Evolutionary conservation across 106 monocot genomes (phyloP).

Genomic region (Platanthera guangdongensis): DNA sequence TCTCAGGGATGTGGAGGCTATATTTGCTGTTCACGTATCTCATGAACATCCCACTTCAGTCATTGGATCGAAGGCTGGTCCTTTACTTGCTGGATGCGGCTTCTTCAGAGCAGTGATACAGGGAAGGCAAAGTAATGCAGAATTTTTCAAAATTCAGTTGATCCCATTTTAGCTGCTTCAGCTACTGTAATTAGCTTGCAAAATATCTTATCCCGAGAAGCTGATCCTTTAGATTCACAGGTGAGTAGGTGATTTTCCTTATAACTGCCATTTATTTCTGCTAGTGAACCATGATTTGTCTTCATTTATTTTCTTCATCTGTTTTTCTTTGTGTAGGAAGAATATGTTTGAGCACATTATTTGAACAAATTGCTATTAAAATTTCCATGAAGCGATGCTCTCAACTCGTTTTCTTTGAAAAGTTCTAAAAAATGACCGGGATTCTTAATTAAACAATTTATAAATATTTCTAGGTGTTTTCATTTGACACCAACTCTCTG

Average conservation of each 20-base stretch:
- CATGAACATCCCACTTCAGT: constrained; percentile 37
- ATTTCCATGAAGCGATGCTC: neutral
- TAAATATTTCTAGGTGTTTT: neutral
- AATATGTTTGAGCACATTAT: neutral
- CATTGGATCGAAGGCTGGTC: constrained; percentile 57
- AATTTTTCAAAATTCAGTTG: constrained; percentile 19
- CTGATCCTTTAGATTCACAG: constrained; percentile 82
- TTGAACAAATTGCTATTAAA: neutral
- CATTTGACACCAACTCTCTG: neutral
- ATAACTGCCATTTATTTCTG: neutral
- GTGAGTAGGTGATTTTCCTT: constrained; percentile 13
- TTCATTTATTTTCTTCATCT: neutral
- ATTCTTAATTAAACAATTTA: neutral
- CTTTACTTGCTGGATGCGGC: constrained; percentile 81
- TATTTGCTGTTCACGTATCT: constrained; percentile 72
- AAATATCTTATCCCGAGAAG: constrained; percentile 69
- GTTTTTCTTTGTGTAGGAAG: neutral
- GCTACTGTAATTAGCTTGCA: constrained; percentile 63
- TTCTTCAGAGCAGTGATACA: constrained; percentile 60
- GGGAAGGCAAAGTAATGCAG: constrained; percentile 17
- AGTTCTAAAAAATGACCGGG: neutral
- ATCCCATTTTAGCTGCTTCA: constrained; percentile 60
- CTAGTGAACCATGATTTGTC: neutral
- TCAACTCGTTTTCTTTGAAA: neutral
- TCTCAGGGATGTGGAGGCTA: constrained; percentile 56